A percentile compares a stretch with the other conserved stretches of the same genome.
Evolutionary conservation across 306 rosid genomes (phyloP).

Genomic region (Inga leiocalycina): DNA sequence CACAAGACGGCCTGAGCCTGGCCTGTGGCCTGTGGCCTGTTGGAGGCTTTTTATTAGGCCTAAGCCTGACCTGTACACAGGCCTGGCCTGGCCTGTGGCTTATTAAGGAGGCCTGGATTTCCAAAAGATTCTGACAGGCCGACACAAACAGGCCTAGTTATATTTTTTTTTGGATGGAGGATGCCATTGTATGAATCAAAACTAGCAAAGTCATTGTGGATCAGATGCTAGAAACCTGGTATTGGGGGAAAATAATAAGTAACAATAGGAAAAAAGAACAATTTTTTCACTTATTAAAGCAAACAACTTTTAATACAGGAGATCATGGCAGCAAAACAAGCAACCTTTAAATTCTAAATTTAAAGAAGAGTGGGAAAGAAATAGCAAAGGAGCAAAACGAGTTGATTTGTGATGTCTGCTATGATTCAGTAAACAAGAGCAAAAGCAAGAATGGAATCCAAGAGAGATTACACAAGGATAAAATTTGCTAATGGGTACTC

Average conservation of each 20-base stretch:
- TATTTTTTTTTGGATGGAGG: too few species aligned
- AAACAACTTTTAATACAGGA: not conserved
- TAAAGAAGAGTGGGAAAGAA: not conserved
- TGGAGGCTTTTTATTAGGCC: too few species aligned
- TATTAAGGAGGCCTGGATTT: too few species aligned
- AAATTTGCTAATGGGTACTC: not conserved
- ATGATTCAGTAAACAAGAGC: constrained; percentile 7
- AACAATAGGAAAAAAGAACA: constrained; percentile 5
- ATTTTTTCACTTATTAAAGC: not conserved
- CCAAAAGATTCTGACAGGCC: too few species aligned
- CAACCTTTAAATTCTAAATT: constrained; percentile 4
- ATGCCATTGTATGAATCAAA: too few species aligned
- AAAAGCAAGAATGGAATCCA: not conserved
- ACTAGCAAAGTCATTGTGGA: too few species aligned
- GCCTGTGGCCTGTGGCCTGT: too few species aligned
- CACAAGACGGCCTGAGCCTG: too few species aligned
- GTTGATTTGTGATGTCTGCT: not conserved
- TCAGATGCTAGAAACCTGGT: too few species aligned
- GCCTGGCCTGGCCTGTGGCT: too few species aligned
- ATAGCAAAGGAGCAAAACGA: not conserved
- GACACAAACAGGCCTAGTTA: too few species aligned
- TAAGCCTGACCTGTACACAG: too few species aligned
- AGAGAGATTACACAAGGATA: not conserved
- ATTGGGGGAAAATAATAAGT: constrained; percentile 15
- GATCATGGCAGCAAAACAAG: not conserved